Base-by-base conservation (phyloP, 2,329 filamentous ascomycete species). In the Incumbomyces delicatus region DNA sequence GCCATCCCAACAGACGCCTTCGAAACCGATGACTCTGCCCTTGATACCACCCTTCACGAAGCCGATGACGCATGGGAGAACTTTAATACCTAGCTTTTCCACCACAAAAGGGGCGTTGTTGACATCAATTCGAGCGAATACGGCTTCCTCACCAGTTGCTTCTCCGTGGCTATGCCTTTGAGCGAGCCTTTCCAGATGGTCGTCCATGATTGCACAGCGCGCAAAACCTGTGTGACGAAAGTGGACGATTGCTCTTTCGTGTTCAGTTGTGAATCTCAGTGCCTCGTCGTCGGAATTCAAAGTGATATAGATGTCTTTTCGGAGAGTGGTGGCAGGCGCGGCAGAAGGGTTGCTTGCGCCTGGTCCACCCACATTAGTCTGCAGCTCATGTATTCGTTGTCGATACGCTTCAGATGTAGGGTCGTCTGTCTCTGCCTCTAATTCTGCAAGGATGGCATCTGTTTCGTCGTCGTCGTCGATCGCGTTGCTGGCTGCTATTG, bases 211-310 rank as follows among this genome's bases (percentile, higher is more conserved):
- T 10, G 66, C 64, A 61, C 78, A 82, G 46, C 78, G 72, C 16
- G 72, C 69, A 61, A 82, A 82, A 57, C 81, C 78, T 2, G 76
- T 70, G 57, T 81, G 79, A 60, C 74, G 77, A 61, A 82, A 82
- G 59, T 82, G 78, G 18, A 81, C 73, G 1, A 81, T 68, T 55
- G 74, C 79, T 20, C 72, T 64, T 50, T 76, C 71, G 11, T 72
- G 72, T 40, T 70, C 68, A 6, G 78, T 81, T 7, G 78, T 80
- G 52, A 80, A 76, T 52, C 77, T 71, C 59, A 82, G 71, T 35
- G 81, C 61, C 11, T 67, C 60, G 59, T 79, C 76, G 58, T 82
- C 78, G 50, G 71, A 71, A 43, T 55, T 50, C 4, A 71, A 54
- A 1, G 66, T 66, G 1, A 64, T 63, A 54, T 67, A 67, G 40